These are phyloP conservation scores for Areca catechu DNA, from an alignment of 176 grass and related monocot genomes.

Conservation along the genomic window DNA sequence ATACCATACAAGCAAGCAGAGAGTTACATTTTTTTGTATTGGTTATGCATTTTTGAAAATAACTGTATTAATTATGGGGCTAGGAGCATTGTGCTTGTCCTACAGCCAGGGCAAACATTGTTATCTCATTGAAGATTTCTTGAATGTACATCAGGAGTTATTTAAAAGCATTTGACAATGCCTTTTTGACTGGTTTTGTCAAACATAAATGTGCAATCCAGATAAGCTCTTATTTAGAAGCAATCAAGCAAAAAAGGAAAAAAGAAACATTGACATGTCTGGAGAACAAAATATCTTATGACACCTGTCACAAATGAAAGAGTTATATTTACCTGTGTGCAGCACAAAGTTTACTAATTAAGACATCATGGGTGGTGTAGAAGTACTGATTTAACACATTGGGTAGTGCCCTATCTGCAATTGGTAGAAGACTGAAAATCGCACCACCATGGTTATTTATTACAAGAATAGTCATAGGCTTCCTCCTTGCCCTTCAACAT, in stretches of 20 bases:
- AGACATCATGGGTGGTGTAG: slow-evolving; percentile 76
- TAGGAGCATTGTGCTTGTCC: too few species aligned
- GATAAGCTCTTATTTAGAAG: too few species aligned
- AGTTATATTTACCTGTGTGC: slow-evolving; percentile 61
- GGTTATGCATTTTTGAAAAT: too few species aligned
- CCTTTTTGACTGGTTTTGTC: too few species aligned
- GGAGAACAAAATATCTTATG: neutral
- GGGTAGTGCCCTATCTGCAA: slow-evolving; percentile 45
- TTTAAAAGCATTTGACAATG: too few species aligned
- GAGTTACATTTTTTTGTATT: too few species aligned
- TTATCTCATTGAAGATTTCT: too few species aligned
- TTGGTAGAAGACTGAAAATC: slow-evolving; percentile 91
- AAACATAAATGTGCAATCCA: too few species aligned
- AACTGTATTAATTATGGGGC: too few species aligned
- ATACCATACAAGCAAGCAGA: too few species aligned
- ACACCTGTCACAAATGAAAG: neutral
- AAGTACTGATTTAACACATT: slow-evolving; percentile 82
- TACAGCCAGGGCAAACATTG: too few species aligned
- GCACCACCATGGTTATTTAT: slow-evolving; percentile 96
- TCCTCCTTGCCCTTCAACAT: slow-evolving; percentile 54
- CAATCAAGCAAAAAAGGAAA: neutral
- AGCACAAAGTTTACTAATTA: slow-evolving; percentile 68
- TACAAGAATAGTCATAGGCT: slow-evolving; percentile 77
- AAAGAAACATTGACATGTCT: neutral
- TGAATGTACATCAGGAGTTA: too few species aligned